These are phyloP conservation scores for Ilyonectria sp. DNA, from an alignment of 2,329 filamentous ascomycete species.

Conservation along the genomic window DNA sequence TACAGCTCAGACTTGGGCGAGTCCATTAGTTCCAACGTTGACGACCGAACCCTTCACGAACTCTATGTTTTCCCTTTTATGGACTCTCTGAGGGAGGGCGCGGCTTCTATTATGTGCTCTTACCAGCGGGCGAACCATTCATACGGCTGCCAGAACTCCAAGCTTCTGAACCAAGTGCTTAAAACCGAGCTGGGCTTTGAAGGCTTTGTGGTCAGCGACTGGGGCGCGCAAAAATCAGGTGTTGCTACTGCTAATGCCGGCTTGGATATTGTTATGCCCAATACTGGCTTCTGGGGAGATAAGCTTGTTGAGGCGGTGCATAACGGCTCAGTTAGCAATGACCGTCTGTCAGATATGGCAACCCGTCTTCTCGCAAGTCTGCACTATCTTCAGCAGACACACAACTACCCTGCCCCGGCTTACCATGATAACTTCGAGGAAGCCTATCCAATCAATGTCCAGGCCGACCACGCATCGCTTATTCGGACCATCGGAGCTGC, in stretches of 20 bases:
- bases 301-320: slow-evolving; percentile 81
- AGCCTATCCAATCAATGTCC: not conserved
- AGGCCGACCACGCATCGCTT: not conserved
- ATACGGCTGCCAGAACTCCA: slow-evolving; percentile 49
- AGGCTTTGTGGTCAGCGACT: slow-evolving; percentile 79
- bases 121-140: slow-evolving; percentile 81
- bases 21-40: slow-evolving; percentile 68
- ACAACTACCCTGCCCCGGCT: not conserved
- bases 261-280: slow-evolving; percentile 80
- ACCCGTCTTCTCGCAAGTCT: slow-evolving; percentile 53
- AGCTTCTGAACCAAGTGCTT: slow-evolving; percentile 77
- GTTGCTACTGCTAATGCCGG: slow-evolving; percentile 70
- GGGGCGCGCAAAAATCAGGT: slow-evolving; percentile 74
- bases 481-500: slow-evolving; percentile 1
- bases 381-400: not conserved
- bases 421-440: not conserved
- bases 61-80: slow-evolving; percentile 77
- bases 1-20: slow-evolving; percentile 56
- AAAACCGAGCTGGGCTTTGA: slow-evolving; percentile 76
- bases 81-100: slow-evolving; percentile 71
- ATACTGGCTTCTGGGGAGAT: slow-evolving; percentile 67
- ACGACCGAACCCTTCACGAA: slow-evolving; percentile 77
- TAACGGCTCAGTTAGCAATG: slow-evolving; percentile 81
- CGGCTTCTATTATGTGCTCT: slow-evolving; percentile 75
- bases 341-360: slow-evolving; percentile 84